Evolutionary conservation across 2,329 filamentous ascomycete genomes (phyloP), one percentile per base, ranked within the genome.

Genomic region (Macroventuria anomochaeta): DNA sequence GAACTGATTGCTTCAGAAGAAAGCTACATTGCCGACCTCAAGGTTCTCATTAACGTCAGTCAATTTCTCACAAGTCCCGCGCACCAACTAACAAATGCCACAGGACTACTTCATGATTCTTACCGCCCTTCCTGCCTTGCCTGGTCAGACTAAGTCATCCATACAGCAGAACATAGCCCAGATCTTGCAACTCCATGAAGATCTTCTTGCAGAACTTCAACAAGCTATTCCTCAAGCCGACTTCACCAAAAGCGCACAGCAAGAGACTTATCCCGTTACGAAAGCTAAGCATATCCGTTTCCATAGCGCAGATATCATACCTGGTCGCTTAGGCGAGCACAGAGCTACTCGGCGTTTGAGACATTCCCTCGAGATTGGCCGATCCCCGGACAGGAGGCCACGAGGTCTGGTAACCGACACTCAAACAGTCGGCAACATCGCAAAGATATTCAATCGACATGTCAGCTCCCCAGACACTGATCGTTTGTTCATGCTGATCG

Each of bases 1-100:
- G 95, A 97, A 75, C 79, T 97, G 43, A 85, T 97, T 56, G 83
- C 78, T 51, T 96, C 93, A 0, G 95, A 97, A 73, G 89, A 95
- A 70, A 86, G 88, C 66, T 97, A 97, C 71, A 87, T 97, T 64
- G 85, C 88, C 13, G 93, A 96, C 66, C 76, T 97, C 53, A 91
- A 91, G 64, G 91, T 95, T 61, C 79, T 97, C 54, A 88, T 89
- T 71, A 92, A 96, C 75, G 93, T 93, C 77, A 70, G 85, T 51
- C 3, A 7, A 18, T n/a, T 3, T 3, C 18, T 20, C n/a, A n/a
- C 5, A 15, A 3, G 15, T 5, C 8, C 20, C 15, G 5, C 3
- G 10, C 23, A 15, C 13, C 13, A 15, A 7, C 34, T 54, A 17
- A 49, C 2, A n/a, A 12, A 15, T 6, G 47, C 72, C 12, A 7